A percentile compares a stretch with the other conserved stretches of the same genome.
phyloP scores from a whole-genome alignment of 1,139 yeast genomes.

The Nakaseomyces uthaithaninus region DNA sequence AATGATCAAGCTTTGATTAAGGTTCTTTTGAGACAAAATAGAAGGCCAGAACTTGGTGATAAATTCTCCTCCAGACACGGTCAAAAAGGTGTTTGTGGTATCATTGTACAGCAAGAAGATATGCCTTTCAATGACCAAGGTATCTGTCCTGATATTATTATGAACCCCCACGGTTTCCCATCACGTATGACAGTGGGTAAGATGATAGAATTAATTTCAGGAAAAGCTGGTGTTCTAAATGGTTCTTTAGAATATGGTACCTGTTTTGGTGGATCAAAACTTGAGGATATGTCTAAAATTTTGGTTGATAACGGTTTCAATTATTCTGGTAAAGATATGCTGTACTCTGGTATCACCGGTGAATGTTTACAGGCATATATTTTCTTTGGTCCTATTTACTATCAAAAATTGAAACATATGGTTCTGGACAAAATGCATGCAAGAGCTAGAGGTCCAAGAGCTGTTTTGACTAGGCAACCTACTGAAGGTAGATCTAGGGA shows the following conservation, averaged over 20 bases:
- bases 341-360: constrained; percentile 97
- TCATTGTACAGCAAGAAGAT: constrained; percentile 92
- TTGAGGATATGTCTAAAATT: constrained; percentile 92
- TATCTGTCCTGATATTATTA: constrained; percentile 85
- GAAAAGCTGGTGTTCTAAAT: constrained; percentile 93
- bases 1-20: constrained; percentile 91
- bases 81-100: constrained; percentile 98
- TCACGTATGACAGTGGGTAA: constrained; percentile 99
- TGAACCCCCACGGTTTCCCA: constrained; percentile 99
- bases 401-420: constrained; percentile 98
- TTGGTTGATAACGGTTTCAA: constrained; percentile 86
- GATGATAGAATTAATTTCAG: constrained; percentile 92
- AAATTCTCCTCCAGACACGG: constrained; percentile 97
- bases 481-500: constrained; percentile 99
- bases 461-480: constrained; percentile 96
- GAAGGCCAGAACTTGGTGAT: constrained; percentile 97
- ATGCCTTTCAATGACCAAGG: constrained; percentile 92
- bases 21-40: constrained; percentile 85
- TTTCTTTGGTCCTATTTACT: constrained; percentile 96
- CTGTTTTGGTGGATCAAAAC: constrained; percentile 93
- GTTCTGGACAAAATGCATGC: constrained; percentile 99
- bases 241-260: constrained; percentile 94
- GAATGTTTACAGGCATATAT: constrained; percentile 95
- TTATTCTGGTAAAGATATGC: constrained; percentile 95
- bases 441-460: constrained; percentile 98